Evolutionary conservation across 148 eudicot species (phyloP).

Genomic region (Vaccinium vitisidaea): DNA sequence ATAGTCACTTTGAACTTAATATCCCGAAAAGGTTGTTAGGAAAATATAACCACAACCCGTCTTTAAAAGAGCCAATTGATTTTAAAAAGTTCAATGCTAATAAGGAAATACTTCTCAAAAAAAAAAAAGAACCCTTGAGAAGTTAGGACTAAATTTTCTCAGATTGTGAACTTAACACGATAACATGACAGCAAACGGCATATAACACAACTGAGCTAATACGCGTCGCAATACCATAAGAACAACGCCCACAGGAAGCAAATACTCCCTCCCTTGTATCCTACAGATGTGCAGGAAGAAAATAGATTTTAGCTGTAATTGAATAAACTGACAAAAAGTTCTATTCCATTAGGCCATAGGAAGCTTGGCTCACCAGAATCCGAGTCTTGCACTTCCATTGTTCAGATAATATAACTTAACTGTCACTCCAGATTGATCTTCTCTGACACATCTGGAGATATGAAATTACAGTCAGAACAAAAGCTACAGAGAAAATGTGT

Average conservation of each 20-base stretch:
- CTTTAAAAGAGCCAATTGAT: background rate
- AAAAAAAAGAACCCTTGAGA: no score
- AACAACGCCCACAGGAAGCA: conserved; percentile 89
- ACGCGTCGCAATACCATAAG: conserved; percentile 52
- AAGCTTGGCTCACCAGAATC: conserved; percentile 73
- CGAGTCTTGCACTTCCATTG: conserved; percentile 97
- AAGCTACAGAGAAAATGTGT: background rate
- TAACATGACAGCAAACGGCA: conserved; percentile 12
- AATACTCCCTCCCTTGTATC: conserved; percentile 77
- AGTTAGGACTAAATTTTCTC: background rate
- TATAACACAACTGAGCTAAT: conserved; percentile 11
- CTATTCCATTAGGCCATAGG: background rate
- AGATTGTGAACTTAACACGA: background rate
- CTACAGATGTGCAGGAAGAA: conserved; percentile 40
- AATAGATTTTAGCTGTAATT: conserved; percentile 6
- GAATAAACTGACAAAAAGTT: background rate
- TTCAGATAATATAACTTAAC: conserved; percentile 76
- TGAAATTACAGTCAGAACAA: conserved; percentile 10
- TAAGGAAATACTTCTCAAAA: background rate
- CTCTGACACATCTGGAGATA: conserved; percentile 77
- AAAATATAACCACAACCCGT: background rate
- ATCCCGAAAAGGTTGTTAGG: background rate
- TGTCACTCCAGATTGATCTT: conserved; percentile 81
- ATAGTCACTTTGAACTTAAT: background rate
- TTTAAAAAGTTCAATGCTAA: background rate